Evolutionary conservation across 2,329 filamentous ascomycete species (phyloP).

Genomic region (Alternaria incomplexa): DNA sequence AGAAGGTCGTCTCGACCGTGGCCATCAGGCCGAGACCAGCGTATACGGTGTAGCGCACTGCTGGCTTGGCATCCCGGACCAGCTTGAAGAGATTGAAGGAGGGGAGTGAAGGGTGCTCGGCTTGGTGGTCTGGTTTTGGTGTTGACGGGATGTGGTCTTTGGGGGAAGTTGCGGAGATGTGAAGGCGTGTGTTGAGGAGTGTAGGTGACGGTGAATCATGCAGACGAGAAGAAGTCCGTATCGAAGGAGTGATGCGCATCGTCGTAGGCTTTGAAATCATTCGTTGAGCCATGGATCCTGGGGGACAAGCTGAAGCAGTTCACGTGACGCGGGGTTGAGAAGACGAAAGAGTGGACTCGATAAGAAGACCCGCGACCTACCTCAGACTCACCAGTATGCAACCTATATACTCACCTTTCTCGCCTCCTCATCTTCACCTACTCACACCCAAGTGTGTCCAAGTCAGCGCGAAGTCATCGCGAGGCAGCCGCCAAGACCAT

Average conservation of each 20-base stretch:
- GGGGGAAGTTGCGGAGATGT: not conserved
- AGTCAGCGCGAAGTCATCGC: not conserved
- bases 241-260: not conserved
- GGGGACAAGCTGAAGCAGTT: not conserved
- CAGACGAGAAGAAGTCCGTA: not conserved
- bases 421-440: slow-evolving; percentile 15
- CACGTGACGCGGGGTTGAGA: not conserved
- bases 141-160: not conserved
- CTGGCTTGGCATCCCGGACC: slow-evolving; percentile 15
- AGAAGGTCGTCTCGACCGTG: slow-evolving; percentile 36
- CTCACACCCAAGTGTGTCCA: slow-evolving; percentile 7
- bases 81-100: slow-evolving; percentile 25
- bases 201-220: not conserved
- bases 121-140: not conserved
- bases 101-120: slow-evolving; percentile 6
- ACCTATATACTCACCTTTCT: slow-evolving; percentile 5
- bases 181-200: not conserved
- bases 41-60: slow-evolving; percentile 34
- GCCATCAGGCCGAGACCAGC: slow-evolving; percentile 29
- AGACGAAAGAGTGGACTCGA: not conserved
- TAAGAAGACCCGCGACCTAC: not conserved
- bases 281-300: not conserved
- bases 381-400: not conserved
- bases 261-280: not conserved
- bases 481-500: slow-evolving; percentile 23